A percentile compares a stretch with the other conserved stretches of the same genome.
These are phyloP conservation scores for Picea engelmannii DNA, from an alignment of 83 land plant genomes.

Conservation along the genomic window DNA sequence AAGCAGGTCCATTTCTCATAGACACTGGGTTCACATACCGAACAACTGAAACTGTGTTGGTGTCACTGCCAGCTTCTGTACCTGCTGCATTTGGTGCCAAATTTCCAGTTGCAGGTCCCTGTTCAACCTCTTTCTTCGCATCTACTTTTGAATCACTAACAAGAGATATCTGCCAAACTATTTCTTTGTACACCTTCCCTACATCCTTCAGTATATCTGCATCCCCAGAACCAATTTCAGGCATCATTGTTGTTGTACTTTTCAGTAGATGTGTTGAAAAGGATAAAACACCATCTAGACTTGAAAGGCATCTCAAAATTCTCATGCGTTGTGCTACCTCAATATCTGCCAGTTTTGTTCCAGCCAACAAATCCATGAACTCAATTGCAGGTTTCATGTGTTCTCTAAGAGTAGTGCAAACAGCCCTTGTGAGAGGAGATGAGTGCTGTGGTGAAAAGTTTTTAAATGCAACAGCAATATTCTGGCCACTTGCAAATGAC, in stretches of 20 bases:
- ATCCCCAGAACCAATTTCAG: conserved; percentile 73
- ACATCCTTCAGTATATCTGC: conserved; percentile 76
- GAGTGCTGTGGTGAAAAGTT: conserved; percentile 90
- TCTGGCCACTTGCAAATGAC: conserved; percentile 77
- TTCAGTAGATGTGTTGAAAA: conserved; percentile 70
- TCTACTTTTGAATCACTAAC: conserved; percentile 62
- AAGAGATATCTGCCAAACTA: conserved; percentile 86
- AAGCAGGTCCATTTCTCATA: conserved; percentile 40
- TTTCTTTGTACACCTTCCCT: conserved; percentile 71
- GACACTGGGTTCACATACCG: conserved; percentile 71
- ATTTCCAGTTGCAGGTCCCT: conserved; percentile 36
- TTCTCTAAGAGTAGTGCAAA: conserved; percentile 73
- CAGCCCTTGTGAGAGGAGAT: conserved; percentile 65
- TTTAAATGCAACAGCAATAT: conserved; percentile 80
- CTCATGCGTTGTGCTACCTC: conserved; percentile 37
- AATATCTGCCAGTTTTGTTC: conserved; percentile 42
- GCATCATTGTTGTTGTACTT: conserved; percentile 64
- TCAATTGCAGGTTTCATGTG: conserved; percentile 65
- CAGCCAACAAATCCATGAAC: conserved; percentile 46
- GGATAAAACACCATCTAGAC: conserved; percentile 72
- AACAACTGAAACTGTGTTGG: conserved; percentile 34
- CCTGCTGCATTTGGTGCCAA: conserved; percentile 30
- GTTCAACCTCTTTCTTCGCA: conserved; percentile 40
- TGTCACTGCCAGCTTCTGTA: conserved; percentile 71
- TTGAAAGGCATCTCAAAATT: conserved; percentile 62